Evolutionary conservation across 495 filamentous ascomycete genomes (phyloP), one percentile per base, ranked within the genome.

Genomic region (Thozetella sp.): DNA sequence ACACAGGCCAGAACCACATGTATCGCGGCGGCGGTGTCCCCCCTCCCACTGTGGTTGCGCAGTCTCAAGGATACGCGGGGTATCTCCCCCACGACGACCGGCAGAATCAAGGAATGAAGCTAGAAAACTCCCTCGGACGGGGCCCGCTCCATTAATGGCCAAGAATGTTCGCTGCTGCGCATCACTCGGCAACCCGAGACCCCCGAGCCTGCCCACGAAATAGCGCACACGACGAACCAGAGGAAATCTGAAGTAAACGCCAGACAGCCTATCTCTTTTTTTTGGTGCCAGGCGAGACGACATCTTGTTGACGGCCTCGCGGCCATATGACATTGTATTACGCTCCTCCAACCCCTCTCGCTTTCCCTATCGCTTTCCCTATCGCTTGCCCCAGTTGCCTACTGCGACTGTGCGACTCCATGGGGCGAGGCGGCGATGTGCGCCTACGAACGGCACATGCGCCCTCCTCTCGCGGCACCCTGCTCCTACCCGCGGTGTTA

Each of bases 1-100:
- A 69, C 26, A 22, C 66, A 13, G 63, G 63, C 4, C 63, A 71
- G 20, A 59, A 52, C 15, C 55, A 63, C 45, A 50, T 70, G 17
- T 65, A 70, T 52, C 65, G 67, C 15, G 51, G 59, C 9, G 56
- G 56, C 10, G 27, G 19, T 25, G 53, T 72, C 37, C 4, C 43
- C 12, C 20, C 43, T 4, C 43, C 43, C 3, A 4, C 43, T n/a
- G 43, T 48, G 9, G 43, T 48, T 3, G 43, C 11, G 43, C 62
- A 62, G n/a, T 45, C 52, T 20, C 52, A 51, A 26, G 57, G 54
- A 22, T 50, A 58, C 15, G 11, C 40, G 0, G 22, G 37, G 17
- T 48, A 45, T 22, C 48, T 59, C 17, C 1, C 25, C 17, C 26
- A 53, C 27, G 46, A 59, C 13, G 55, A 57, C 43, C 43, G 25